These are phyloP conservation scores for Plantago ovata DNA, from an alignment of 257 asterid genomes.

Conservation along the genomic window DNA sequence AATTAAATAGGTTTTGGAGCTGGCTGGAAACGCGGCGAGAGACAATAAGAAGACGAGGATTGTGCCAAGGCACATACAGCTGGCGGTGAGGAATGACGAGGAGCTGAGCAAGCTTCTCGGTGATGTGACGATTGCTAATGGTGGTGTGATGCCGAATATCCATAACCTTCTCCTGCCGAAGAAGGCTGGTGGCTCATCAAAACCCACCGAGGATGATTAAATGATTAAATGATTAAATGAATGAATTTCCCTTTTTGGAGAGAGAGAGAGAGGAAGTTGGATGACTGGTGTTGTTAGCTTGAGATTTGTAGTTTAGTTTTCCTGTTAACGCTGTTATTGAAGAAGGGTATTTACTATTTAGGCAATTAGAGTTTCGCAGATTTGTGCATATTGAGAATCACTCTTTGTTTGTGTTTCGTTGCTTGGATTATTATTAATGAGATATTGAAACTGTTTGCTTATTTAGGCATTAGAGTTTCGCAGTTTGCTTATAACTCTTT, in stretches of 20 bases:
- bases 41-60: slow-evolving; percentile 83
- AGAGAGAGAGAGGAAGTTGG: no score
- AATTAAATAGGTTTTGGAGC: slow-evolving; percentile 48
- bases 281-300: not conserved
- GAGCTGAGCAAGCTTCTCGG: slow-evolving; percentile 76
- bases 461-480: no score
- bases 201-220: slow-evolving; percentile 65
- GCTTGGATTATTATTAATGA: no score
- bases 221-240: no score
- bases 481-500: no score
- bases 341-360: not conserved
- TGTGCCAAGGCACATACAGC: slow-evolving; percentile 70
- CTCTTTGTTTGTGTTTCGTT: no score
- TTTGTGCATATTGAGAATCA: slow-evolving; percentile 1
- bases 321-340: slow-evolving; percentile 14
- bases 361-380: slow-evolving; percentile 12
- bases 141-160: slow-evolving; percentile 83
- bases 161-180: slow-evolving; percentile 76
- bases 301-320: not conserved
- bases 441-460: no score
- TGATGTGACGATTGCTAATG: slow-evolving; percentile 78
- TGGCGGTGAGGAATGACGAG: slow-evolving; percentile 77
- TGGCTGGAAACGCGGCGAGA: slow-evolving; percentile 84
- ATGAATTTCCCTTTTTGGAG: not conserved
- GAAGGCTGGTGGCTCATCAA: slow-evolving; percentile 59